These are phyloP conservation scores for Phytophthora litchii DNA, from an alignment of 352 stramenopile species.

Conservation along the genomic window DNA sequence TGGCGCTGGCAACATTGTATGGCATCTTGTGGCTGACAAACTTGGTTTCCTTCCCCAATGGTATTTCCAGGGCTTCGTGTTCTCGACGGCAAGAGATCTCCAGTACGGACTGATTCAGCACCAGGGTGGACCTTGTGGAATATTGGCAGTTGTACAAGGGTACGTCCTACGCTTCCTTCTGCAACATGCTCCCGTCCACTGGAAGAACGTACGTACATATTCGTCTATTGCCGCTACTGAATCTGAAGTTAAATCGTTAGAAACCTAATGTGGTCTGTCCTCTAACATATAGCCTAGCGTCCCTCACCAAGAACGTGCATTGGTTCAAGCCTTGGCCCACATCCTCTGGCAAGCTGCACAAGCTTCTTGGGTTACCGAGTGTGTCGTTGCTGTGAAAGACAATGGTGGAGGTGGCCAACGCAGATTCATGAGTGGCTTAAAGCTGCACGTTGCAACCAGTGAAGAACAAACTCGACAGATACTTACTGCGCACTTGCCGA, in stretches of 20 bases:
- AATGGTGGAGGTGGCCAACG: constrained; percentile 8
- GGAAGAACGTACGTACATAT: constrained; percentile 63
- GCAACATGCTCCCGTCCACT: constrained; percentile 43
- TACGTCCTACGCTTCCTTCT: constrained; percentile 89
- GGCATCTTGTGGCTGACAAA: constrained; percentile 7
- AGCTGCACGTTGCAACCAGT: constrained; percentile 39
- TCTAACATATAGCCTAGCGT: constrained; percentile 40
- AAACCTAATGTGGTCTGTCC: constrained; percentile 8
- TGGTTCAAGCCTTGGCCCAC: constrained; percentile 58
- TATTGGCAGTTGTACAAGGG: constrained; percentile 94
- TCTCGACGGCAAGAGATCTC: constrained; percentile 50
- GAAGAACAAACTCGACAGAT: constrained; percentile 47
- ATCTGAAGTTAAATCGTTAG: constrained; percentile 1
- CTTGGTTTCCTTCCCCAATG: constrained; percentile 12
- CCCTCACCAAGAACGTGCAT: constrained; percentile 41
- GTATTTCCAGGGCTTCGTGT: constrained; percentile 69
- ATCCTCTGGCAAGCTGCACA: constrained; percentile 71
- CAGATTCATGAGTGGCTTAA: constrained; percentile 53
- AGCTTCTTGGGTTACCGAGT: constrained; percentile 31
- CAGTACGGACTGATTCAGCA: constrained; percentile 93
- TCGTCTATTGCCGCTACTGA: constrained; percentile 4
- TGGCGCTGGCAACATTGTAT: neutral
- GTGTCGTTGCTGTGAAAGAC: constrained; percentile 46
- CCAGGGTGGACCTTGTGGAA: constrained; percentile 94
- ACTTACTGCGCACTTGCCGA: constrained; percentile 34